These are phyloP conservation scores for Lactuca sativa DNA, from an alignment of 129 eudicot genomes.

Conservation along the genomic window DNA sequence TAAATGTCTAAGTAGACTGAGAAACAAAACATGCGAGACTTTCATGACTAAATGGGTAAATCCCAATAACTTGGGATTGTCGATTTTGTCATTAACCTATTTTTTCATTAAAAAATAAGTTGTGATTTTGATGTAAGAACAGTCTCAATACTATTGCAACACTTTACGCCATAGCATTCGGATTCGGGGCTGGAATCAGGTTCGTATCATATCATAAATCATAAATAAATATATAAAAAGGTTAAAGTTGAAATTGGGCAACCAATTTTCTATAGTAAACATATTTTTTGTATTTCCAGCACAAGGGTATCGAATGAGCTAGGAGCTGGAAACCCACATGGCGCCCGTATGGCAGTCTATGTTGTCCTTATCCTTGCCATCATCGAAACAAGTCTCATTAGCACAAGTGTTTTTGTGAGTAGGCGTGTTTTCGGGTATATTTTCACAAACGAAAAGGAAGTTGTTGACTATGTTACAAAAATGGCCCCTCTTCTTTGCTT, in stretches of 20 bases:
- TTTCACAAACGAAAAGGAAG: slow-evolving; percentile 71
- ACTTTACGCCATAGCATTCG: slow-evolving; percentile 65
- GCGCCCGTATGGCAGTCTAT: slow-evolving; percentile 53
- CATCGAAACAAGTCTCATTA: slow-evolving; percentile 35
- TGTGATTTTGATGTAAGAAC: not conserved
- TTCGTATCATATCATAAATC: slow-evolving; percentile 23
- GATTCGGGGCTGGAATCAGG: slow-evolving; percentile 75
- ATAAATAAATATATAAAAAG: not conserved
- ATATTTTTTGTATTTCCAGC: slow-evolving; percentile 32
- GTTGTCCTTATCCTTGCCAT: slow-evolving; percentile 54
- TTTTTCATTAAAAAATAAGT: not conserved
- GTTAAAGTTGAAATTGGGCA: not conserved
- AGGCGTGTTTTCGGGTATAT: slow-evolving; percentile 58
- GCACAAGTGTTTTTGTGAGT: slow-evolving; percentile 43
- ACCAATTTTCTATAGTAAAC: not conserved
- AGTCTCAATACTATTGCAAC: slow-evolving; percentile 62
- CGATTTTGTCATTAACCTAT: not conserved
- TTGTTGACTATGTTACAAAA: slow-evolving; percentile 60
- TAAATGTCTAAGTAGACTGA: no score
- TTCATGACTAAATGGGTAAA: no score
- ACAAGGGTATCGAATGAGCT: slow-evolving; percentile 72
- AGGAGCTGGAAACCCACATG: slow-evolving; percentile 65
- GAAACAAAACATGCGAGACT: no score
- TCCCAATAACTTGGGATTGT: no score
- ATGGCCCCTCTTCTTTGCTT: slow-evolving; percentile 74